A percentile compares a stretch with the other conserved stretches of the same genome.
These are phyloP conservation scores for Backusella sp. DNA, from an alignment of 192 early-diverging fungal species.

Conservation along the genomic window DNA sequence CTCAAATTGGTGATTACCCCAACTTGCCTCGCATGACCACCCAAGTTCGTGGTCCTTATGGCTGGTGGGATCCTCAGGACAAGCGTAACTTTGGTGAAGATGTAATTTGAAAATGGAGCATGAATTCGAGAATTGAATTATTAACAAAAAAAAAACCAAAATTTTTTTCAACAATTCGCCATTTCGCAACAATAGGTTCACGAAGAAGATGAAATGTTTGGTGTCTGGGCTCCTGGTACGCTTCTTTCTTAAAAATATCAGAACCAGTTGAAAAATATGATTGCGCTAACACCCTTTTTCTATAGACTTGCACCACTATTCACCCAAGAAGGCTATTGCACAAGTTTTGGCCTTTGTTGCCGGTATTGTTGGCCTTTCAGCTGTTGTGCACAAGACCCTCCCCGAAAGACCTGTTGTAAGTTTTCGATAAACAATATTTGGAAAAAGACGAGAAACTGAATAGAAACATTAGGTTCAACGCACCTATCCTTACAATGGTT, in stretches of 20 bases:
- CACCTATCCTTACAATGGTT: slow-evolving; percentile 65
- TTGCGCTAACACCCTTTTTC: not conserved
- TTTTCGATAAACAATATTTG: not conserved
- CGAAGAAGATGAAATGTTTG: slow-evolving; percentile 70
- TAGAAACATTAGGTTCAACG: slow-evolving; percentile 38
- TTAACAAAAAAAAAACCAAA: not conserved
- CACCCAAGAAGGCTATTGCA: slow-evolving; percentile 50
- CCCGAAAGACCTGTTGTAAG: slow-evolving; percentile 59
- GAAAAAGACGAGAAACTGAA: not conserved
- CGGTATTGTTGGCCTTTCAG: slow-evolving; percentile 52
- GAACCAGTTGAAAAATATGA: not conserved
- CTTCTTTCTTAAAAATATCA: not conserved
- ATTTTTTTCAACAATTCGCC: not conserved
- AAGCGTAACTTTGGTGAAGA: slow-evolving; percentile 76
- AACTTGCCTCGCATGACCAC: slow-evolving; percentile 64
- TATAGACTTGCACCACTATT: slow-evolving; percentile 57
- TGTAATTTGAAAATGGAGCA: slow-evolving; percentile 29
- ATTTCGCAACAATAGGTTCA: slow-evolving; percentile 36
- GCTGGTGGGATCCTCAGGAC: slow-evolving; percentile 74
- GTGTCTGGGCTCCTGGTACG: slow-evolving; percentile 59
- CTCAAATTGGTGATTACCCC: slow-evolving; percentile 76
- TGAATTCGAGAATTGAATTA: not conserved
- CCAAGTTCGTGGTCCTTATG: slow-evolving; percentile 59
- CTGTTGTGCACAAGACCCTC: slow-evolving; percentile 49
- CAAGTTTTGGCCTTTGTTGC: slow-evolving; percentile 52